Evolutionary conservation across 306 rosid species (phyloP).

Genomic region (Astragalus glycyphyllos): DNA sequence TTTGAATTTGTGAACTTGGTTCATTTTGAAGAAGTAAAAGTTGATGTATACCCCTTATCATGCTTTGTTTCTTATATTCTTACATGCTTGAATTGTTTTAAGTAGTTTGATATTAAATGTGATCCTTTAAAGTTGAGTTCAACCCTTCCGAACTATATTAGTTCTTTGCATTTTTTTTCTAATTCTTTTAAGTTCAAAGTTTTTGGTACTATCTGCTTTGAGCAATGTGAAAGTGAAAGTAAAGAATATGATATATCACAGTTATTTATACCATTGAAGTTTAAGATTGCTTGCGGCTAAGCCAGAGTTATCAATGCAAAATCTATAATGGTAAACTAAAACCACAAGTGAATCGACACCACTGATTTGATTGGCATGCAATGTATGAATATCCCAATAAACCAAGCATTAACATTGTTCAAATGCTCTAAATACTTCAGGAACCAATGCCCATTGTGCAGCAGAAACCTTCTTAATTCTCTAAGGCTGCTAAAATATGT

Average conservation of each 20-base stretch:
- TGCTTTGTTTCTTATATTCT: no score
- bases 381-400: neutral
- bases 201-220: neutral
- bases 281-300: neutral
- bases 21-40: no score
- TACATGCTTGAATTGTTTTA: no score
- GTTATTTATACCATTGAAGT: conserved; percentile 1
- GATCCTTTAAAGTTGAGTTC: no score
- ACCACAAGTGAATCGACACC: neutral
- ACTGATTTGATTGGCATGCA: neutral
- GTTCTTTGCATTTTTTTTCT: neutral
- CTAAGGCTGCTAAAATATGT: conserved; percentile 10
- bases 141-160: no score
- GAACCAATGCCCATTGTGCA: conserved; percentile 27
- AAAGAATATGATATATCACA: neutral
- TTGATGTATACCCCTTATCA: no score
- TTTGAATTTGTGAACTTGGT: no score
- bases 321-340: neutral
- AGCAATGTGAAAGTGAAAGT: neutral
- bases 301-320: neutral
- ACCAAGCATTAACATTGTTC: conserved; percentile 18
- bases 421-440: conserved; percentile 2
- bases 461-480: conserved; percentile 41
- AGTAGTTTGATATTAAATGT: no score
- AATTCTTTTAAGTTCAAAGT: neutral